A percentile compares a stretch with the other conserved stretches of the same genome.
These are phyloP conservation scores for Pyrenula massariospora DNA, from an alignment of 495 filamentous ascomycete species.

Conservation along the genomic window DNA sequence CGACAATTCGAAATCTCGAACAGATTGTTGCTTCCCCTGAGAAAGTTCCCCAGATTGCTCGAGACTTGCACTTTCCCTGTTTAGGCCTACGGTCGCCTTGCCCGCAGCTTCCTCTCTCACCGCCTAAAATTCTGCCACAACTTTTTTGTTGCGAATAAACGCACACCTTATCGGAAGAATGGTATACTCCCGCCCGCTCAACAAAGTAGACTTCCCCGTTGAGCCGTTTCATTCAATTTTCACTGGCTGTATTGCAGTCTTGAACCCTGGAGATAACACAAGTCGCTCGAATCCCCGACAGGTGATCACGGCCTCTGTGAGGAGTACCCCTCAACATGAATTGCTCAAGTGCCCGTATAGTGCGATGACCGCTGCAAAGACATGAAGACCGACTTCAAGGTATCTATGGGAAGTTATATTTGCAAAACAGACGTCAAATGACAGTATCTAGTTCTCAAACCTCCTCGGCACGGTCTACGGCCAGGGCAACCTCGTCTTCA, in stretches of 20 bases:
- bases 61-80: neutral
- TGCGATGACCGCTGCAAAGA: conserved; percentile 14
- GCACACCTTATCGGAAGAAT: neutral
- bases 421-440: neutral
- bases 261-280: no score
- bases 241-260: no score
- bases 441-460: conserved; percentile 64
- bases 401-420: no score
- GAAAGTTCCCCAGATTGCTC: neutral
- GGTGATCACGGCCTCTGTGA: no score
- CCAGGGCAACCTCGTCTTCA: conserved; percentile 92
- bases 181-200: neutral
- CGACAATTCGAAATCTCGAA: neutral
- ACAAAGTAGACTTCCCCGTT: no score
- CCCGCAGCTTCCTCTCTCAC: neutral
- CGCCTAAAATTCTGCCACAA: neutral
- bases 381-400: conserved; percentile 97
- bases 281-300: no score
- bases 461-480: conserved; percentile 94
- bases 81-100: neutral
- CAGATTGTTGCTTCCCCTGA: neutral
- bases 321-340: no score
- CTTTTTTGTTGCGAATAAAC: neutral
- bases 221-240: no score
- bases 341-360: neutral